Evolutionary conservation across 768 basidiomycete species (phyloP).

Genomic region (Lentinus tigrinus): DNA sequence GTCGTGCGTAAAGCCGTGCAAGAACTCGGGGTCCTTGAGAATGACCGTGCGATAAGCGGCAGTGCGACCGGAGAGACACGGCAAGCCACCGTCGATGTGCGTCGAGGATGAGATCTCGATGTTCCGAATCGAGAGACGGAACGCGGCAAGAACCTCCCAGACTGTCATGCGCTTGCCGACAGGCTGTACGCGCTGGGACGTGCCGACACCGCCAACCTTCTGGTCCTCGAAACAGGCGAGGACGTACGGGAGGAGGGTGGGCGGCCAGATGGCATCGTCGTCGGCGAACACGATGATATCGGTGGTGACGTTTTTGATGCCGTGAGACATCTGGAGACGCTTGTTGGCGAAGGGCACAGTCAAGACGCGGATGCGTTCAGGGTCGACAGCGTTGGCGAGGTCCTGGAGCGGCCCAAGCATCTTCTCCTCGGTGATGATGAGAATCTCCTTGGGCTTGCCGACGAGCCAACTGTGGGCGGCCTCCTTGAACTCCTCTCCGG

Average conservation of each 20-base stretch:
- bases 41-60: constrained; percentile 94
- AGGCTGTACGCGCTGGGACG: constrained; percentile 84
- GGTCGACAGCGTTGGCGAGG: constrained; percentile 85
- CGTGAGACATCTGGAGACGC: constrained; percentile 90
- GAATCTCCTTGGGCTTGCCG: constrained; percentile 84
- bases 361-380: constrained; percentile 77
- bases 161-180: constrained; percentile 80
- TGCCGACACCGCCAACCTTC: constrained; percentile 89
- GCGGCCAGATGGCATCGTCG: constrained; percentile 95
- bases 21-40: constrained; percentile 90
- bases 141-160: constrained; percentile 94
- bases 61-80: constrained; percentile 89
- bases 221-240: constrained; percentile 95
- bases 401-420: constrained; percentile 89
- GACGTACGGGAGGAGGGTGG: constrained; percentile 83
- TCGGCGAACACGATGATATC: constrained; percentile 95
- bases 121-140: constrained; percentile 89
- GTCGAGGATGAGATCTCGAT: constrained; percentile 89
- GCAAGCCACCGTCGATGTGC: constrained; percentile 90
- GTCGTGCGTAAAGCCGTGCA: constrained; percentile 92
- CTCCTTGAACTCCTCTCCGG: constrained; percentile 93
- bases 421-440: constrained; percentile 81
- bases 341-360: constrained; percentile 95
- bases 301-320: constrained; percentile 86
- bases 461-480: constrained; percentile 91